phyloP scores from a whole-genome alignment of 208 protist species.

The Trypanosoma cruzi region DNA sequence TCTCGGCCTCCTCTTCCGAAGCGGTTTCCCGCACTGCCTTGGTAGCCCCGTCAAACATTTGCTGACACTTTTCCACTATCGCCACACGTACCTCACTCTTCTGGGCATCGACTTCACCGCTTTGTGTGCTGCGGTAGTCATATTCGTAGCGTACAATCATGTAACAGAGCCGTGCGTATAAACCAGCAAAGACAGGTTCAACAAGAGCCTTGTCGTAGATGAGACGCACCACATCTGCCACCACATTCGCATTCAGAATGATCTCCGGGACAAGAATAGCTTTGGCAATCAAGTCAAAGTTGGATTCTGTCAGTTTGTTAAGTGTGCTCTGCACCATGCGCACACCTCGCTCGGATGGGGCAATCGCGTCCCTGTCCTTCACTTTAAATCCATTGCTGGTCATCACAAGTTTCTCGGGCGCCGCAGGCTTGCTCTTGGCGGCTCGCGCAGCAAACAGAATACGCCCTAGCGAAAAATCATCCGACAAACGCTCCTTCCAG shows the following conservation, averaged over 20 bases:
- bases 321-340: slow-evolving; percentile 76
- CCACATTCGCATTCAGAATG: slow-evolving; percentile 64
- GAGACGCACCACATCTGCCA: slow-evolving; percentile 70
- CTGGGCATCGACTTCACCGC: not conserved
- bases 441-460: slow-evolving; percentile 54
- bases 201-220: slow-evolving; percentile 89
- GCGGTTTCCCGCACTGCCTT: slow-evolving; percentile 1
- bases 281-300: slow-evolving; percentile 74
- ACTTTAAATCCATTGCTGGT: slow-evolving; percentile 87
- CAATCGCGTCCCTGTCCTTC: slow-evolving; percentile 66
- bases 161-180: slow-evolving; percentile 84
- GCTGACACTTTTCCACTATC: slow-evolving; percentile 33
- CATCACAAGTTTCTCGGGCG: slow-evolving; percentile 76
- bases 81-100: slow-evolving; percentile 26
- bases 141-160: slow-evolving; percentile 79
- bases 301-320: slow-evolving; percentile 90
- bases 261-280: slow-evolving; percentile 70
- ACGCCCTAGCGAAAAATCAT: slow-evolving; percentile 78
- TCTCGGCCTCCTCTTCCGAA: slow-evolving; percentile 60
- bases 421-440: slow-evolving; percentile 64
- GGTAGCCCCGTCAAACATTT: slow-evolving; percentile 20
- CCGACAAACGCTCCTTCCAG: slow-evolving; percentile 49
- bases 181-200: slow-evolving; percentile 86
- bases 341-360: slow-evolving; percentile 66
- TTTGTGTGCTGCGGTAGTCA: slow-evolving; percentile 31